phyloP scores from a whole-genome alignment of 2,329 filamentous ascomycete species.

The Penicillium vulpinum region DNA sequence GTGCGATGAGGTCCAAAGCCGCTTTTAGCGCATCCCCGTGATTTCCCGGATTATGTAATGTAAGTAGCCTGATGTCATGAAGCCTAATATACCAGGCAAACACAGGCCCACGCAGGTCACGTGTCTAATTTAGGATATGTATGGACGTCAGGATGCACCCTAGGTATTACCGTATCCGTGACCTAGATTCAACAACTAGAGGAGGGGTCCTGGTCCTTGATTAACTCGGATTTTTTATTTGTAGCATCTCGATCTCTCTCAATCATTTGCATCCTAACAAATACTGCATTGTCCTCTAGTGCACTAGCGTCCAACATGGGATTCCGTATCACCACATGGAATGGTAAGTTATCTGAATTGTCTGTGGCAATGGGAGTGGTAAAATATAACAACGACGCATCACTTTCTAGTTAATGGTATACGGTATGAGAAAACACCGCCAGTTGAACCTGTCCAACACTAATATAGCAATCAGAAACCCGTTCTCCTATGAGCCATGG shows the following conservation, averaged over 20 bases:
- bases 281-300: constrained; percentile 11
- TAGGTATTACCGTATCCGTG: background rate
- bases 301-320: constrained; percentile 55
- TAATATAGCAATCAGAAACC: constrained; percentile 60
- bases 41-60: constrained; percentile 29
- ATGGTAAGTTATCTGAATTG: constrained; percentile 56
- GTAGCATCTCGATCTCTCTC: no score
- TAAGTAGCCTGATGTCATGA: constrained; percentile 26
- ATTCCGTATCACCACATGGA: constrained; percentile 83
- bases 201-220: background rate
- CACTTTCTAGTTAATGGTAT: constrained; percentile 70
- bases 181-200: background rate
- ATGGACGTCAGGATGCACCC: background rate
- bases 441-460: background rate
- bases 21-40: constrained; percentile 29
- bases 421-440: constrained; percentile 49
- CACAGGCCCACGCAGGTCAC: background rate
- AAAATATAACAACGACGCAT: constrained; percentile 27
- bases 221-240: background rate
- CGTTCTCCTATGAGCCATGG: constrained; percentile 84
- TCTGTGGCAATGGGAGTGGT: background rate
- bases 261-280: background rate
- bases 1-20: constrained; percentile 27
- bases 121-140: constrained; percentile 7
- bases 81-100: background rate